These are phyloP conservation scores for Hypoxylon sp. DNA, from an alignment of 2,329 filamentous ascomycete species.

Conservation along the genomic window DNA sequence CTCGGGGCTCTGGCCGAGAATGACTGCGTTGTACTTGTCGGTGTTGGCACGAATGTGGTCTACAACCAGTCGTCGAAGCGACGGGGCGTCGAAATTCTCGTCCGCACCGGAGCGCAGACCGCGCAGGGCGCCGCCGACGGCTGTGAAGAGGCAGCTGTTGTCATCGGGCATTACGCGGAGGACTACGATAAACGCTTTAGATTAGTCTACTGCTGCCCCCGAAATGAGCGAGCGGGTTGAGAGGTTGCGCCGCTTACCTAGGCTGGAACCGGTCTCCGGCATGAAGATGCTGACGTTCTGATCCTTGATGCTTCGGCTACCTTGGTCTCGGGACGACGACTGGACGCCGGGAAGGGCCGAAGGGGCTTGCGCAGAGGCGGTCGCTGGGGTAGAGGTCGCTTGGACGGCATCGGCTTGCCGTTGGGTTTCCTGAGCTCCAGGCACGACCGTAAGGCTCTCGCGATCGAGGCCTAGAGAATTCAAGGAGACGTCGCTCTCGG, in stretches of 20 bases:
- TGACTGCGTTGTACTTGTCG: constrained; percentile 79
- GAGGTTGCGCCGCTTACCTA: constrained; percentile 59
- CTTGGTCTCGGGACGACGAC: constrained; percentile 3
- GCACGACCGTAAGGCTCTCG: constrained; percentile 67
- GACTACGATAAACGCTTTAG: constrained; percentile 61
- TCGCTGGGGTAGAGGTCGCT: constrained; percentile 8
- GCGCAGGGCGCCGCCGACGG: constrained; percentile 85
- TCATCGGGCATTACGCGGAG: constrained; percentile 97
- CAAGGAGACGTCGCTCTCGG: constrained; percentile 65
- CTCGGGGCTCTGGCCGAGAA: constrained; percentile 79
- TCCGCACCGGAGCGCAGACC: constrained; percentile 61
- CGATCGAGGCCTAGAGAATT: constrained; percentile 64
- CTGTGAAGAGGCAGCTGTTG: constrained; percentile 94
- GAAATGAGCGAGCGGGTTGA: neutral
- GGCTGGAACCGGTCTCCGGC: constrained; percentile 65
- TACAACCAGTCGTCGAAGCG: constrained; percentile 83
- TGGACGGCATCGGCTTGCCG: constrained; percentile 7
- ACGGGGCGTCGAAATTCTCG: constrained; percentile 37
- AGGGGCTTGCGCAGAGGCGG: constrained; percentile 11
- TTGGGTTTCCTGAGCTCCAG: constrained; percentile 53
- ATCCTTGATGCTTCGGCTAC: constrained; percentile 54
- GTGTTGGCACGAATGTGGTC: constrained; percentile 82
- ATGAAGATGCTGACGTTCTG: constrained; percentile 64
- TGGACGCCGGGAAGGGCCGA: constrained; percentile 5
- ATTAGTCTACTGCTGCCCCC: constrained; percentile 20